A percentile compares a stretch with the other conserved stretches of the same genome.
Evolutionary conservation across 805 yeast genomes (phyloP).

Genomic region (Candida loeiensis): DNA sequence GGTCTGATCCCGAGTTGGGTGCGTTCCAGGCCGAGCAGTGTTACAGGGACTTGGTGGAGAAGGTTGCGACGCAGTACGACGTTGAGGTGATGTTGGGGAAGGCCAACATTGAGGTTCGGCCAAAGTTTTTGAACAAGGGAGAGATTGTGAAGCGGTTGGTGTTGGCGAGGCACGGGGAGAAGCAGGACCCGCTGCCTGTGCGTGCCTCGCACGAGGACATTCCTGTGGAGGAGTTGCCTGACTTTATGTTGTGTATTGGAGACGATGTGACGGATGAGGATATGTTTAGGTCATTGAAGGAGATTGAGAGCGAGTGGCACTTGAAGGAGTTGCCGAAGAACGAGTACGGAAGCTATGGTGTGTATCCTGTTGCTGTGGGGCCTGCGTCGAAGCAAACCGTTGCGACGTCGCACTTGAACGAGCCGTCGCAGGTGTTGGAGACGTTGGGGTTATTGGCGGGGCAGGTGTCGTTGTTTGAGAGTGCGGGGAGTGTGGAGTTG

Average conservation of each 20-base stretch:
- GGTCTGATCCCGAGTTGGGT: constrained; percentile 93
- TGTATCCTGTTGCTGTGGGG: constrained; percentile 87
- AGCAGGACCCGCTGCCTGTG: constrained; percentile 38
- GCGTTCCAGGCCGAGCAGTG: constrained; percentile 77
- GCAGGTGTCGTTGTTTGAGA: constrained; percentile 72
- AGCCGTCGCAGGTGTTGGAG: constrained; percentile 80
- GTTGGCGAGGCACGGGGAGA: constrained; percentile 55
- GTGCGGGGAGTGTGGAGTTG: constrained; percentile 69
- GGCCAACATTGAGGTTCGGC: constrained; percentile 97
- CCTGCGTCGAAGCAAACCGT: constrained; percentile 84
- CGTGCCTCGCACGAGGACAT: constrained; percentile 22
- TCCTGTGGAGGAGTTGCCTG: constrained; percentile 56
- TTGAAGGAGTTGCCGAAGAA: constrained; percentile 39
- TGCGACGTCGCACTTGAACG: constrained; percentile 81
- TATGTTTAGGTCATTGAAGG: constrained; percentile 79
- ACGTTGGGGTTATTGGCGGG: constrained; percentile 78
- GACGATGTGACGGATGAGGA: constrained; percentile 98
- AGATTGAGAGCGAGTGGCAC: constrained; percentile 55
- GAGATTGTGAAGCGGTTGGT: constrained; percentile 86
- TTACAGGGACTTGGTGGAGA: constrained; percentile 55
- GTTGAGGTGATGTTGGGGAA: constrained; percentile 97
- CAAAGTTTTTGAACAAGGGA: constrained; percentile 91
- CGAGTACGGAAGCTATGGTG: constrained; percentile 52
- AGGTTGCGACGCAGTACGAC: constrained; percentile 64
- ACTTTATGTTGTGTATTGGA: constrained; percentile 85